Evolutionary conservation across 2,329 filamentous ascomycete genomes (phyloP), one percentile per base, ranked within the genome.

Genomic region (Colletotrichum sp.): DNA sequence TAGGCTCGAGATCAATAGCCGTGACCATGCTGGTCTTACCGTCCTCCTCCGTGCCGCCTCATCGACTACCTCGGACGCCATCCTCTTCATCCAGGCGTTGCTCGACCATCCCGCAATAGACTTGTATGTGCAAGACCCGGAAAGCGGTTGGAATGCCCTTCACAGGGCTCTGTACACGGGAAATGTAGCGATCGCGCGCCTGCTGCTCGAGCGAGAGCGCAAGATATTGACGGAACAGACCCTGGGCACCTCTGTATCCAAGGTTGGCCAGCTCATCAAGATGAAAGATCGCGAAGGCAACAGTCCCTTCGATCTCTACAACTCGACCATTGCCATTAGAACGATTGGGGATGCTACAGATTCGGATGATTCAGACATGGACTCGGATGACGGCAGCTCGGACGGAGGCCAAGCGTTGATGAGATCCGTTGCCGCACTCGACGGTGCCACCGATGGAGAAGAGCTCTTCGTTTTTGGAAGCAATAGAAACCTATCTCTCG

Each of bases 201-300:
- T 95, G 24, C 92, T 99, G 36, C 88, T 99, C 78, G 92, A 94
- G 68, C 93, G 94, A 79, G 96, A 98, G 82, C 89, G 93, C 26
- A 90, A 90, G 49, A 92, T 96, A 70, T 81, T 90, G 78, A 88
- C 85, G 5, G 89, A 92, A 57, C 92, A 93, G 77, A 91, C 91
- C 8, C 87, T 90, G 21, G 89, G 89, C 28, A 90, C 89, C 16
- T 88, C 91, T 21, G 86, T 89, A 24, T 89, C 92, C 78, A 92
- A 92, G 80, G 91, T 93, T 36, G 93, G 93, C 12, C 93, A 93
- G 32, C 87, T 99, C 57, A 96, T 98, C 81, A 98, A 98, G 86
- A 95, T 97, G 68, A 99, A 99, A 84, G 97, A 99, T 81, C 93
- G 95, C 75, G 97, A 99, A 85, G 96, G 96, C 12, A 96, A 98